Conservation (phyloP, 768 basidiomycete genomes). For the Pholiota microspora region DNA sequence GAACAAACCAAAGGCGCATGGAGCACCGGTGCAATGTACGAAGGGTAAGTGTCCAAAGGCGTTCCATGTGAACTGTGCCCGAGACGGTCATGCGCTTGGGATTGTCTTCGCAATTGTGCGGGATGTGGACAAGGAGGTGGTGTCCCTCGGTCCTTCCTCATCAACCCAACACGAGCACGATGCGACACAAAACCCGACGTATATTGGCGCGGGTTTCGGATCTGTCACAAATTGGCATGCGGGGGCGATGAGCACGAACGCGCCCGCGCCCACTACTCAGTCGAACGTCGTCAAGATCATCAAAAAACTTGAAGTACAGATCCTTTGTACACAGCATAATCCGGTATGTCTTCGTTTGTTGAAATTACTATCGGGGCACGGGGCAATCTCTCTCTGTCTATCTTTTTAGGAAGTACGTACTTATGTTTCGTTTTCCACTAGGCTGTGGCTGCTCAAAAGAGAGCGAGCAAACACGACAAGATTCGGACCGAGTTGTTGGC, state of each 20-base stretch:
- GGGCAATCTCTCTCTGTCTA: neutral
- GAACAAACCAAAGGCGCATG: conserved; percentile 61
- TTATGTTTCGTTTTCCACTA: conserved; percentile 25
- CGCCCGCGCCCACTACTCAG: conserved; percentile 7
- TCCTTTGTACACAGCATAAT: conserved; percentile 87
- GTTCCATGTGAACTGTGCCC: conserved; percentile 91
- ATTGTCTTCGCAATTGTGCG: conserved; percentile 61
- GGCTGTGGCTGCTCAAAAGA: conserved; percentile 75
- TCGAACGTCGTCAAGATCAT: conserved; percentile 59
- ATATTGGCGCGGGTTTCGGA: neutral
- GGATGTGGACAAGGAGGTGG: conserved; percentile 81
- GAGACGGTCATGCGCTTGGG: conserved; percentile 47
- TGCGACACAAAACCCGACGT: neutral
- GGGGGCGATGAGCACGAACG: conserved; percentile 4
- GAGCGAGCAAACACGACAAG: conserved; percentile 71
- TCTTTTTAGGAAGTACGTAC: too few species aligned
- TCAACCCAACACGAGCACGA: conserved; percentile 3
- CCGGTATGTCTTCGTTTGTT: conserved; percentile 57
- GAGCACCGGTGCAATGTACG: conserved; percentile 88
- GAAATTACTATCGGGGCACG: too few species aligned
- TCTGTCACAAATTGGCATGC: neutral
- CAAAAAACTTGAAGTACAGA: conserved; percentile 70
- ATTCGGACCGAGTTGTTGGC: conserved; percentile 69
- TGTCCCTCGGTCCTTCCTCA: conserved; percentile 47
- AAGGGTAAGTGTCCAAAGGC: conserved; percentile 93